Base-by-base conservation (phyloP, 805 yeast genomes). In the Starmerella cellae region DNA sequence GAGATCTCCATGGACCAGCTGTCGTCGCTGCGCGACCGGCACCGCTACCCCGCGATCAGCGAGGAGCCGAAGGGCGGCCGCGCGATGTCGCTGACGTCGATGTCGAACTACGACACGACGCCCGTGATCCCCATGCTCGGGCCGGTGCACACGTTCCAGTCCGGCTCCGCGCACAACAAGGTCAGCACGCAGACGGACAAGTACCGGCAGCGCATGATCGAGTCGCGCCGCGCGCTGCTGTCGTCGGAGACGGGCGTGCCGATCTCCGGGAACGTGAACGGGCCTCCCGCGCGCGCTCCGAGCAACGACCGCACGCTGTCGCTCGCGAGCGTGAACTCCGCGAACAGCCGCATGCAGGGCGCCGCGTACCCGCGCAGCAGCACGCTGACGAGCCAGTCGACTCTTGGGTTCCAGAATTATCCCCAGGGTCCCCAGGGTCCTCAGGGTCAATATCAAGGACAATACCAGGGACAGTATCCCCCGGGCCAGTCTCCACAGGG, bases 71-170 rank as follows among this genome's bases (percentile, higher is more conserved):
- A 30, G 17, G 29, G 32, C 20, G 51, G 50, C 19, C 46, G 61
- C 8, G 48, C 63, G 17, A 54, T 56, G 60, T 52, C 59, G 8
- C 52, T 59, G 39, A 52, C 55, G n/a, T 42, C 56, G 21, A 56
- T 55, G 60, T 54, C 60, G 18, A 45, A 44, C 29, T 55, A 49
- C 43, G 64, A 61, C 45, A 54, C 65, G 6, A 55, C 64, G 22
- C 65, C 65, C 18, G 48, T 60, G 30, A 59, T 61, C 35, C 65
- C 65, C 24, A 56, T 53, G 41, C 39, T 61, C 18, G 52, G 53
- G 18, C 40, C 53, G 5, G 42, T 27, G 22, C 30, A 38, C 17
- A 37, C 32, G 31, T 37, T 34, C 28, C 37, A 38, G 30, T 28
- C 44, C 1, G 44, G 42, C 8, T n/a, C 41, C 17, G 3, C 41